Evolutionary conservation across 225 moss, liverwort and hornwort species (phyloP), one percentile per base, ranked within the genome.

Genomic region (Antitrichia curtipendula): DNA sequence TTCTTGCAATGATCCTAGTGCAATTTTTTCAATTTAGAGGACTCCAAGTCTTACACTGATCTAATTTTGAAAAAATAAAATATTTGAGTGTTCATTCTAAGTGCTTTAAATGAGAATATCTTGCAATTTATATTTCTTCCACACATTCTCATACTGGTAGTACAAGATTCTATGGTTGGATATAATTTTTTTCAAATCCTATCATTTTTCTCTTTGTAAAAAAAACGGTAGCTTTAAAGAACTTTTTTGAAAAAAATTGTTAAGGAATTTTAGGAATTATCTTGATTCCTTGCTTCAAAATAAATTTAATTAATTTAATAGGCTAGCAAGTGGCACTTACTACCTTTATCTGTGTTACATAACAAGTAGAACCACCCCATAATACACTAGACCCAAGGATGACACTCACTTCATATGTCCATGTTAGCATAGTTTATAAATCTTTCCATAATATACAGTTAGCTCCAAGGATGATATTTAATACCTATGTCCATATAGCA

Each of bases 391-490:
- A 7, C 2, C 19, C 5, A 32, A 75, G 0, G 8, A 21, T 74
- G 50, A 32, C 2, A 74, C 2, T 49, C 74, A 31, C 11, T 49
- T 0, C 11, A 7, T 49, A 74, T 49, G 0, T 20, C 1, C 0
- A 12, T 11, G 0, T n/a, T 29, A 73, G 4, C 2, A 31, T 73
- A 29, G 2, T 45, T 73, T 18, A 47, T 29, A 47, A 73, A 32
- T 1, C 3, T 20, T 1, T 20, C 7, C 0, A 49, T 49, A 19
- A 50, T 49, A 1, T 32, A 32, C 4, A n/a, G n/a, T n/a, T 12
- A 20, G 12, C 8, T 1, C 20, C 2, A 74, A 32, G 1, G 10
- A 12, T n/a, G n/a, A n/a, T n/a, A n/a, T n/a, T n/a, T n/a, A n/a
- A n/a, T n/a, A n/a, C n/a, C n/a, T 49, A 74, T 49, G 0, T 20